Percentiles rank a stretch among this genome's conserved stretches.
Evolutionary conservation across 345 rosid genomes (phyloP).

Genomic region (Ceriops decandra): DNA sequence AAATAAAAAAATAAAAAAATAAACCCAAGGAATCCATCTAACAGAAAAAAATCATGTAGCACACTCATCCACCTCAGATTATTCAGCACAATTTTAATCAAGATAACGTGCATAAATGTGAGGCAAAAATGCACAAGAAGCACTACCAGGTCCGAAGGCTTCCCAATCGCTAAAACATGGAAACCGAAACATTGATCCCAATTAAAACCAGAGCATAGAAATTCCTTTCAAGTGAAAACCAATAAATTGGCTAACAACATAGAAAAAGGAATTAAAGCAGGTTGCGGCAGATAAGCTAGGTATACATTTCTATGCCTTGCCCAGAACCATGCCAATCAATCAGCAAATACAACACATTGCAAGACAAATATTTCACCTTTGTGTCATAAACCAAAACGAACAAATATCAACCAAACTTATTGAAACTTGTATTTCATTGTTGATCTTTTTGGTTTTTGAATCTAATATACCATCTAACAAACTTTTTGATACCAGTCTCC

Average conservation of each 20-base stretch:
- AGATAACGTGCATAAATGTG: too few relatives aligned
- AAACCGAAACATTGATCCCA: too few relatives aligned
- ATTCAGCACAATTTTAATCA: too few relatives aligned
- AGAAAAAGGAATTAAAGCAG: not conserved
- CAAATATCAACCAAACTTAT: not conserved
- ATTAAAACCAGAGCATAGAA: too few relatives aligned
- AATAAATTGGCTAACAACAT: not conserved
- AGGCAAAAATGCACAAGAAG: too few relatives aligned
- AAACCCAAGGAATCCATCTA: too few relatives aligned
- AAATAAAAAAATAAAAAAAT: too few relatives aligned
- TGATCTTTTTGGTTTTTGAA: slow-evolving; percentile 40
- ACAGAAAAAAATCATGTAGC: too few relatives aligned
- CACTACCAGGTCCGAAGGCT: too few relatives aligned
- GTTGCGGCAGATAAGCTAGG: not conserved
- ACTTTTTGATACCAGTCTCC: slow-evolving; percentile 67
- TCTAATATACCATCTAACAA: slow-evolving; percentile 63
- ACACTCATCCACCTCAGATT: too few relatives aligned
- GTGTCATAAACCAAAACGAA: not conserved
- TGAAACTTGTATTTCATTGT: not conserved
- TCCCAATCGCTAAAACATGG: too few relatives aligned
- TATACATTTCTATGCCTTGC: not conserved
- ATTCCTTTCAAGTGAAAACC: too few relatives aligned
- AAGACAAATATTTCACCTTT: not conserved
- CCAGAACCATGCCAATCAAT: not conserved
- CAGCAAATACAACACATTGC: not conserved